phyloP scores from a whole-genome alignment of 495 filamentous ascomycete species.

The Letharia columbiana region DNA sequence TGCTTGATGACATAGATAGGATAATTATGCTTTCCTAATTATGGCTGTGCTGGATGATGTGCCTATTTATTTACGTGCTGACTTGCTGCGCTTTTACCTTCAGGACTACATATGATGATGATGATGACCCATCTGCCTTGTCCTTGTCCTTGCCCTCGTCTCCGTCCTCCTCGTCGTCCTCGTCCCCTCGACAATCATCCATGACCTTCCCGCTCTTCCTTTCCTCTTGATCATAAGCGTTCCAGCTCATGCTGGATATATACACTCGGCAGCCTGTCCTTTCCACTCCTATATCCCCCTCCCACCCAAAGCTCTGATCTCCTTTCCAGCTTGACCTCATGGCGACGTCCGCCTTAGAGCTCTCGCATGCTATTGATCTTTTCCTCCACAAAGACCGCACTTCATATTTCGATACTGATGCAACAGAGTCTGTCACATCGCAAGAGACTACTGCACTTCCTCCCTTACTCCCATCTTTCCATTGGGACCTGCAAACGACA shows the following conservation, averaged over 20 bases:
- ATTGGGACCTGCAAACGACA: constrained; percentile 22
- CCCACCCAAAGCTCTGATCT: neutral
- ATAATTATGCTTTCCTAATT: neutral
- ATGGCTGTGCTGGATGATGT: neutral
- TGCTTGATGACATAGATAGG: neutral
- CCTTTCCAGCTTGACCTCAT: neutral
- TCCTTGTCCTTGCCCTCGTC: neutral
- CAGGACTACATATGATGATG: neutral
- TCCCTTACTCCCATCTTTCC: constrained; percentile 11
- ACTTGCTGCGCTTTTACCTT: neutral
- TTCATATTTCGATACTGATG: constrained; percentile 13
- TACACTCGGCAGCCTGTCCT: neutral
- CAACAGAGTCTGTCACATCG: constrained; percentile 10
- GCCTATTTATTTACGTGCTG: neutral
- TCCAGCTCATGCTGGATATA: neutral
- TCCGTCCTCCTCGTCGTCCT: neutral
- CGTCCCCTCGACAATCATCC: neutral
- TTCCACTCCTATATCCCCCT: neutral
- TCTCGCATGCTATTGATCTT: constrained; percentile 16
- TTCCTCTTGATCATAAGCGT: neutral
- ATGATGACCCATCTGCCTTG: too few relatives aligned
- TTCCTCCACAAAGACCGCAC: constrained; percentile 16
- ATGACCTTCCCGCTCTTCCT: neutral
- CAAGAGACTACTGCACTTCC: neutral
- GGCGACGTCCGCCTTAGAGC: constrained; percentile 1